These are phyloP conservation scores for Aegilops tauschii DNA, from an alignment of 176 grass and related monocot species.

Conservation along the genomic window DNA sequence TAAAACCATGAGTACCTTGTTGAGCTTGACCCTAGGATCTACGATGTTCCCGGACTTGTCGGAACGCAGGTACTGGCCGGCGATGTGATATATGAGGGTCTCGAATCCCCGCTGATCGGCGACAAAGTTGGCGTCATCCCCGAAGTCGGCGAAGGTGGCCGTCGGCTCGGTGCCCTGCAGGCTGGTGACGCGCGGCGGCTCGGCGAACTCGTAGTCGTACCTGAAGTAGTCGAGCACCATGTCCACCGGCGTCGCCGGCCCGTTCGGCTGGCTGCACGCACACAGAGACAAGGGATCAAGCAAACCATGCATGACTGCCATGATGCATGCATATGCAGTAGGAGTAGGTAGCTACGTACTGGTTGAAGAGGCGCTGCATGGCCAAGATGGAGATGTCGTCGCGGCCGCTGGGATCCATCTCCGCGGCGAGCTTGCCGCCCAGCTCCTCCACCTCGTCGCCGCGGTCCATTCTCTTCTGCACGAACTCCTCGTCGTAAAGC, in stretches of 20 bases:
- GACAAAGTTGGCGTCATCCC: conserved; percentile 52
- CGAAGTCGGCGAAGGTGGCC: conserved; percentile 45
- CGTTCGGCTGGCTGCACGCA: neutral
- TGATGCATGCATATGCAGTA: neutral
- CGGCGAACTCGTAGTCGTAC: conserved; percentile 60
- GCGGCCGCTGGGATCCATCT: conserved; percentile 37
- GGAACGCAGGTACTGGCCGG: conserved; percentile 41
- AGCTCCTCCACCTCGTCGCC: neutral
- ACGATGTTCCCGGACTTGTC: conserved; percentile 32
- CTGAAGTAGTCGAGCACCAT: conserved; percentile 68
- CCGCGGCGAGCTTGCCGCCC: conserved; percentile 10
- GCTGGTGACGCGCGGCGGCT: conserved; percentile 60
- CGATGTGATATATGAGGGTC: conserved; percentile 44
- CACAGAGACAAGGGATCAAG: neutral
- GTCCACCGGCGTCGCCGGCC: conserved; percentile 38
- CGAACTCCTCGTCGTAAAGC: conserved; percentile 12
- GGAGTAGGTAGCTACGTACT: conserved; percentile 14
- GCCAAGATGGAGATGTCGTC: conserved; percentile 52
- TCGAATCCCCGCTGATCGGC: conserved; percentile 58
- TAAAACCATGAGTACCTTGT: conserved; percentile 17
- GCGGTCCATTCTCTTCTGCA: conserved; percentile 24
- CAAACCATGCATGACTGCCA: neutral
- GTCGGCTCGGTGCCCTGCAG: conserved; percentile 51
- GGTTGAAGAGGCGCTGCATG: conserved; percentile 50
- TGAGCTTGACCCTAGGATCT: conserved; percentile 38